Base-by-base conservation (phyloP, 202 grass and related monocot species). In the Dendrocalamus latiflorus region DNA sequence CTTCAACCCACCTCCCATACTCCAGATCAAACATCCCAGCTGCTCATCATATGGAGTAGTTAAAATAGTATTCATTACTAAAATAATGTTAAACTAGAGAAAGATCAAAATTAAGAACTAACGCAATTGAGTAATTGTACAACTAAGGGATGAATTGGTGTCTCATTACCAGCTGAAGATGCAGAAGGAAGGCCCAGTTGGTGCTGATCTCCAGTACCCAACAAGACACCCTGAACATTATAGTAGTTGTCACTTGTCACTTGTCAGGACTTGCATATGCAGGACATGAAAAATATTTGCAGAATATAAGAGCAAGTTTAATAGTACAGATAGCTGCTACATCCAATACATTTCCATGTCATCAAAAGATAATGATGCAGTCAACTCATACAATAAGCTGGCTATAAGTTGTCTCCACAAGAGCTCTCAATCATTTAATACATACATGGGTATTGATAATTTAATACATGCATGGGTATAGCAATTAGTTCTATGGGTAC, bases 1-100 rank as follows among this genome's bases (percentile, higher is more conserved):
- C 92, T 49, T 94, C 92, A 6, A 93, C 22, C 94, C 94, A 97
- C 51, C 90, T 94, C n/a, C 20, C 67, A 47, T 94, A 91, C 72
- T 97, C 92, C 86, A 90, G 4, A 28, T 97, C 86, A 43, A 94
- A 94, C 47, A 89, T 76, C 0, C 61, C 50, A 34, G 90, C 92
- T 83, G 76, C 37, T 37, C 28, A 64, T 88, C 48, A 56, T 28
- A 79, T 20, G 37, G n/a, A 17, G 17, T 71, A 20, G 62, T 37
- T 65, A 66, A 41, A 49, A 61, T 69, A 5, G 18, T 24, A 63
- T 16, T 12, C n/a, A 1, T 74, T 41, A 9, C 6, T 38, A 21
- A 30, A 20, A 64, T 71, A 21, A 70, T 71, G 43, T 54, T 76
- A 39, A 59, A 44, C 18, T 75, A 53, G 2, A 37, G 14, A 9